Percentiles rank a stretch among this genome's conserved stretches.
These are phyloP conservation scores for Yamadazyma scolyti DNA, from an alignment of 805 yeast species.

Conservation along the genomic window DNA sequence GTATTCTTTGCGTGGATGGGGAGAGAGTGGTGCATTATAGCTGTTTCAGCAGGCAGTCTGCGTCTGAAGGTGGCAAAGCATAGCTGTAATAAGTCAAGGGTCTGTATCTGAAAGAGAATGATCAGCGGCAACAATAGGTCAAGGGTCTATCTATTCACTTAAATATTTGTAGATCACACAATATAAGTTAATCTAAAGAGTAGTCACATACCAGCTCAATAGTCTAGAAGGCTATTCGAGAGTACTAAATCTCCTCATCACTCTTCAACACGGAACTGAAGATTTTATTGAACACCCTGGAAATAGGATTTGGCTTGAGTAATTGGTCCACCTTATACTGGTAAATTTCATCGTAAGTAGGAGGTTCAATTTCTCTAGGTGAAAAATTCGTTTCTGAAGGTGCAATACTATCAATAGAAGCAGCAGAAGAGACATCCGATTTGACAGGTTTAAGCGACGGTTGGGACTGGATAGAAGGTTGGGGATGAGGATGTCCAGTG, in stretches of 20 bases:
- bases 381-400: slow-evolving; percentile 17
- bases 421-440: slow-evolving; percentile 18
- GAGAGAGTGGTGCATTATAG: slow-evolving; percentile 54
- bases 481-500: slow-evolving; percentile 24
- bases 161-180: too few relatives aligned
- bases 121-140: too few relatives aligned
- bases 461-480: slow-evolving; percentile 6
- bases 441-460: slow-evolving; percentile 16
- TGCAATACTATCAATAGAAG: slow-evolving; percentile 15
- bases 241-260: slow-evolving; percentile 5
- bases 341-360: slow-evolving; percentile 23
- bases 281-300: neutral
- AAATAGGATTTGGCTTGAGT: slow-evolving; percentile 8
- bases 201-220: too few relatives aligned
- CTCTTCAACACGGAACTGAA: slow-evolving; percentile 1
- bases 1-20: slow-evolving; percentile 49
- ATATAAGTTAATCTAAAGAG: too few relatives aligned
- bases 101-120: too few relatives aligned
- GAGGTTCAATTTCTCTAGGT: slow-evolving; percentile 35
- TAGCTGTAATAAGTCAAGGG: too few relatives aligned
- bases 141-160: too few relatives aligned
- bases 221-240: too few relatives aligned
- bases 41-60: too few relatives aligned
- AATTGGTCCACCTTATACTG: slow-evolving; percentile 20
- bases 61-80: too few relatives aligned